Percentiles rank a stretch among this genome's conserved stretches.
phyloP scores from a whole-genome alignment of 73 alveolate genomes.

The Symbiodinium natans region DNA sequence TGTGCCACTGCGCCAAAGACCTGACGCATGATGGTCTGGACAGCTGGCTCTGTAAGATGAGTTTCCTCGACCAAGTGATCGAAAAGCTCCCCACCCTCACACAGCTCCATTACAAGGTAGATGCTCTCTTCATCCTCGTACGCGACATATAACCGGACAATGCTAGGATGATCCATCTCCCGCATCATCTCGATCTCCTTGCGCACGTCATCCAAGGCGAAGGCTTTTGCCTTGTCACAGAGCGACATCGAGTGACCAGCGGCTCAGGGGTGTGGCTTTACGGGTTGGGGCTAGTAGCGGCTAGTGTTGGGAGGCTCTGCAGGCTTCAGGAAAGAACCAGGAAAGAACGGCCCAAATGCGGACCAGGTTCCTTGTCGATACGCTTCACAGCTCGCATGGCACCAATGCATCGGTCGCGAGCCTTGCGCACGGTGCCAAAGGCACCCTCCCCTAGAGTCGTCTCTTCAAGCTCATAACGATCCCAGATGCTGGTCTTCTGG shows the following conservation, averaged over 20 bases:
- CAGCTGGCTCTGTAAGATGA: slow-evolving; percentile 52
- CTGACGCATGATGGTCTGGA: slow-evolving; percentile 58
- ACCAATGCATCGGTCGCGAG: slow-evolving; percentile 18
- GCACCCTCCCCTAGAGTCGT: slow-evolving; percentile 54
- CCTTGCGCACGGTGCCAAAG: slow-evolving; percentile 60
- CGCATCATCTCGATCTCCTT: slow-evolving; percentile 61
- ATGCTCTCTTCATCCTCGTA: slow-evolving; percentile 16
- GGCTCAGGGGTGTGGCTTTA: background rate
- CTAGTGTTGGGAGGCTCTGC: background rate
- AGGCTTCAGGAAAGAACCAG: background rate
- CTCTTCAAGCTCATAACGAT: slow-evolving; percentile 34
- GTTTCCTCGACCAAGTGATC: slow-evolving; percentile 39
- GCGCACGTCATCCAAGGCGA: slow-evolving; percentile 17
- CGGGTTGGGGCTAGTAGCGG: background rate
- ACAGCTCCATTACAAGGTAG: slow-evolving; percentile 68
- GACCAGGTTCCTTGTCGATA: background rate
- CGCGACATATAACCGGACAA: slow-evolving; percentile 49
- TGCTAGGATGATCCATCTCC: slow-evolving; percentile 66
- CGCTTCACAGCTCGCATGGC: slow-evolving; percentile 57
- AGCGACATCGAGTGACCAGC: background rate
- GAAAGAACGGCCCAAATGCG: background rate
- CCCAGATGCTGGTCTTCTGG: slow-evolving; percentile 22
- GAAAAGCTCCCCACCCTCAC: slow-evolving; percentile 89
- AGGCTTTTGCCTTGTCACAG: background rate
- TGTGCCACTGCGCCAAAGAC: slow-evolving; percentile 78